phyloP scores from a whole-genome alignment of 306 rosid genomes.

The Medicago arabica region DNA sequence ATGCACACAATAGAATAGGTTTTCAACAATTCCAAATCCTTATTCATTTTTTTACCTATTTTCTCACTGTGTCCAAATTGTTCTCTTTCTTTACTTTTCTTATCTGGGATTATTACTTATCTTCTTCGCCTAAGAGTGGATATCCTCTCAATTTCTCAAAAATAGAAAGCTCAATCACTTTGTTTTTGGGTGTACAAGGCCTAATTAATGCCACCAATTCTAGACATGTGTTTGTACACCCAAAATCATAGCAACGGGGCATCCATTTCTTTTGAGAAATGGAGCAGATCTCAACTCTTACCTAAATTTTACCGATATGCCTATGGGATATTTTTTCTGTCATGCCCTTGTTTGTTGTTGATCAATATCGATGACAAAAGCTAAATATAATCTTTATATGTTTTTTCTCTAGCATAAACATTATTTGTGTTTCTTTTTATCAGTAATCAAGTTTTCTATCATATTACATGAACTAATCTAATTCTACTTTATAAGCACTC shows the following conservation, averaged over 20 bases:
- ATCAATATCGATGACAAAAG: constrained; percentile 14
- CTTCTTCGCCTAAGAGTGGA: not conserved
- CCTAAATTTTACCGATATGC: constrained; percentile 26
- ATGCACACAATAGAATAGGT: not conserved
- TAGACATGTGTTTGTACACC: not conserved
- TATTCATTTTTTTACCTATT: not conserved
- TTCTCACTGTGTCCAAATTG: not conserved
- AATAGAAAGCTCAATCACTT: not conserved
- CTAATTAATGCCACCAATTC: not conserved
- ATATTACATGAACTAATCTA: constrained; percentile 23
- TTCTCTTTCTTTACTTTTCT: not conserved
- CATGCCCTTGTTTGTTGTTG: constrained; percentile 15
- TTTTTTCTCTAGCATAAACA: constrained; percentile 13
- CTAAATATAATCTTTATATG: constrained; percentile 3
- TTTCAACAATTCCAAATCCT: constrained; percentile 21
- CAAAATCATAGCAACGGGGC: not conserved
- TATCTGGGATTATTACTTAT: constrained; percentile 17
- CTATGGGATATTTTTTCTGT: not conserved
- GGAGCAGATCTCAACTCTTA: constrained; percentile 17
- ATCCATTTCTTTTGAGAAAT: not conserved
- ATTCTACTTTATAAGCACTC: constrained; percentile 27
- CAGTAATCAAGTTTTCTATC: constrained; percentile 19
- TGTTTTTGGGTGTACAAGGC: not conserved
- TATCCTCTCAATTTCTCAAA: not conserved
- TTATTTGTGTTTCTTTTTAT: constrained; percentile 6